These are phyloP conservation scores for Hyaloperonospora arabidopsidis DNA, from an alignment of 352 stramenopile genomes.

Conservation along the genomic window DNA sequence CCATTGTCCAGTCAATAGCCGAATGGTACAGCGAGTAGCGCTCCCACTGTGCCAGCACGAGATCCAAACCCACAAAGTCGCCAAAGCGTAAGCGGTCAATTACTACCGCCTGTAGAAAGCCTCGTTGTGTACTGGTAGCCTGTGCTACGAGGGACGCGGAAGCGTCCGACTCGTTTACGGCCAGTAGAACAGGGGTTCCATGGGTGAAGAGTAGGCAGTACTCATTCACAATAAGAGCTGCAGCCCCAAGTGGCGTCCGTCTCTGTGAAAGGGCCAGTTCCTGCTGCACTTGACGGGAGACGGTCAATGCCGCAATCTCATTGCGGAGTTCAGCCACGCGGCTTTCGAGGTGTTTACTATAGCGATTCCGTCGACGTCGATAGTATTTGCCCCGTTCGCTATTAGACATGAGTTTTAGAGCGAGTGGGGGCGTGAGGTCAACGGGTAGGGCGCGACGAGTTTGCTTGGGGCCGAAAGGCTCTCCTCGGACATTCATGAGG, in stretches of 20 bases:
- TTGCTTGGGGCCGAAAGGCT: too few species aligned
- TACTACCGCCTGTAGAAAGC: constrained; percentile 36
- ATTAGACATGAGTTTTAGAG: constrained; percentile 46
- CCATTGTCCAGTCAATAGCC: constrained; percentile 38
- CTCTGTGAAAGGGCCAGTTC: constrained; percentile 25
- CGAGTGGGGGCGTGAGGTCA: too few species aligned
- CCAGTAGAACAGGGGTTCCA: constrained; percentile 37
- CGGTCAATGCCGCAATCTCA: constrained; percentile 35
- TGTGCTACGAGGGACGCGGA: constrained; percentile 17
- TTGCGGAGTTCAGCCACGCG: constrained; percentile 38
- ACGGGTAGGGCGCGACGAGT: too few species aligned
- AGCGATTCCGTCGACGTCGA: constrained; percentile 42
- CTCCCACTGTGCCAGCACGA: constrained; percentile 45
- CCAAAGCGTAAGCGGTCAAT: constrained; percentile 37
- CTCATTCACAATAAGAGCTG: constrained; percentile 35
- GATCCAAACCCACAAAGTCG: constrained; percentile 29
- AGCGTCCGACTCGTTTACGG: constrained; percentile 20
- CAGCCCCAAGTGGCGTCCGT: constrained; percentile 16
- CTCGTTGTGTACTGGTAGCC: constrained; percentile 20
- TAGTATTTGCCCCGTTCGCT: constrained; percentile 66
- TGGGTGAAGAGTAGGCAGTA: constrained; percentile 47
- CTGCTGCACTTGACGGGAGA: constrained; percentile 27
- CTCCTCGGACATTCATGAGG: too few species aligned
- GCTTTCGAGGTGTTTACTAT: constrained; percentile 28
- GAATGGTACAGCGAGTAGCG: constrained; percentile 47